Evolutionary conservation across 2,329 filamentous ascomycete genomes (phyloP).

Genomic region (Talaromyces rugulosus): DNA sequence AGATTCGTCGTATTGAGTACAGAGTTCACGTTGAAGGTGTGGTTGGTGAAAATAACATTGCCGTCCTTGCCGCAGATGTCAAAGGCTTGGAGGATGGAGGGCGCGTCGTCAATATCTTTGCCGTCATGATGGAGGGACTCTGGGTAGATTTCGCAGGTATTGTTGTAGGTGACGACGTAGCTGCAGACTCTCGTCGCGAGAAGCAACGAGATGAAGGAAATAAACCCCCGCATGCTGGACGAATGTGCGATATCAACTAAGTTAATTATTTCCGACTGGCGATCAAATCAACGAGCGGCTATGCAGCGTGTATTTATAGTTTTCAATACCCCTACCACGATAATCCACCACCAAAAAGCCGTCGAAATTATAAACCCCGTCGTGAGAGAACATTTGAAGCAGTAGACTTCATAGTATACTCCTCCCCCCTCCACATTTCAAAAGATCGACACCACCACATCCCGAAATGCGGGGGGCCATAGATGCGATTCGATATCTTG

Average conservation of each 20-base stretch:
- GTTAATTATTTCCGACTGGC: not conserved
- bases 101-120: conserved; percentile 18
- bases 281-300: too few relatives aligned
- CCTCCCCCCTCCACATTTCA: not conserved
- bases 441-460: not conserved
- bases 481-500: not conserved
- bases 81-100: conserved; percentile 24
- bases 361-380: not conserved
- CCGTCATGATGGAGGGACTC: conserved; percentile 19
- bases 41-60: conserved; percentile 22
- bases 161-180: conserved; percentile 17
- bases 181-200: not conserved
- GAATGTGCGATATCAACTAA: not conserved
- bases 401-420: not conserved
- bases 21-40: conserved; percentile 18
- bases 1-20: conserved; percentile 23
- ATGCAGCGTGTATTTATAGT: not conserved
- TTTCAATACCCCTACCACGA: not conserved
- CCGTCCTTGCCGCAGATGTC: conserved; percentile 24
- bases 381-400: not conserved
- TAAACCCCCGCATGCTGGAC: not conserved
- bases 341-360: not conserved
- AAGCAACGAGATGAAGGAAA: not conserved
- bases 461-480: not conserved
- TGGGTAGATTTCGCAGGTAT: conserved; percentile 19